Conservation (phyloP, 2,329 filamentous ascomycete genomes). For the Dactylellina leptospora region DNA sequence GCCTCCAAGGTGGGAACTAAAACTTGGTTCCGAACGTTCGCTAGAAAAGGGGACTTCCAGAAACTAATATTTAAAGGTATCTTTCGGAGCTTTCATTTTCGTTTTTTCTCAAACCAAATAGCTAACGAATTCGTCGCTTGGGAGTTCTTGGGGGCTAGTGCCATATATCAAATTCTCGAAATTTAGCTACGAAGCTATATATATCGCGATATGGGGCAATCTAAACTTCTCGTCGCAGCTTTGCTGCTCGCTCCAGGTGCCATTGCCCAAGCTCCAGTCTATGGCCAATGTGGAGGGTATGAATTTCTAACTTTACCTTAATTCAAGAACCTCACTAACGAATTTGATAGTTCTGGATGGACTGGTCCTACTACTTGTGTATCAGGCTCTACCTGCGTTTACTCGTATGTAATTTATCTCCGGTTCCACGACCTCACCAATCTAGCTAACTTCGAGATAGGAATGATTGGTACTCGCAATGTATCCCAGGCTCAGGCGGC, state of each 20-base stretch:
- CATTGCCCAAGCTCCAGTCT: slow-evolving; percentile 32
- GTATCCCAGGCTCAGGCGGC: slow-evolving; percentile 13
- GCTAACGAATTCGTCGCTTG: no score
- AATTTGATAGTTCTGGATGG: slow-evolving; percentile 21
- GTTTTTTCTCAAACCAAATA: no score
- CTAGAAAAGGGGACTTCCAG: no score
- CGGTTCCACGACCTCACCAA: neutral
- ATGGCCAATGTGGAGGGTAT: slow-evolving; percentile 48
- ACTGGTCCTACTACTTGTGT: slow-evolving; percentile 38
- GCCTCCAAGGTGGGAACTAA: slow-evolving; percentile 2
- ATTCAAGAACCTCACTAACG: slow-evolving; percentile 2
- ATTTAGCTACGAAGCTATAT: no score
- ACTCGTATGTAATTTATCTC: slow-evolving; percentile 20
- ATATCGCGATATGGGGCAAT: no score
- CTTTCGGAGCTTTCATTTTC: no score
- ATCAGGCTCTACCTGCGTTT: slow-evolving; percentile 35
- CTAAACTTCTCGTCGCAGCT: slow-evolving; percentile 23
- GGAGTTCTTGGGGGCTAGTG: no score
- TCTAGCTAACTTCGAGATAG: neutral
- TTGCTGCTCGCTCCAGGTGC: slow-evolving; percentile 22
- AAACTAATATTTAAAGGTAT: no score
- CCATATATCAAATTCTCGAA: no score
- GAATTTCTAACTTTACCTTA: neutral
- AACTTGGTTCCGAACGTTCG: no score
- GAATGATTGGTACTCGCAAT: slow-evolving; percentile 45